These are phyloP conservation scores for Acer campestre DNA, from an alignment of 345 rosid species.

Conservation along the genomic window DNA sequence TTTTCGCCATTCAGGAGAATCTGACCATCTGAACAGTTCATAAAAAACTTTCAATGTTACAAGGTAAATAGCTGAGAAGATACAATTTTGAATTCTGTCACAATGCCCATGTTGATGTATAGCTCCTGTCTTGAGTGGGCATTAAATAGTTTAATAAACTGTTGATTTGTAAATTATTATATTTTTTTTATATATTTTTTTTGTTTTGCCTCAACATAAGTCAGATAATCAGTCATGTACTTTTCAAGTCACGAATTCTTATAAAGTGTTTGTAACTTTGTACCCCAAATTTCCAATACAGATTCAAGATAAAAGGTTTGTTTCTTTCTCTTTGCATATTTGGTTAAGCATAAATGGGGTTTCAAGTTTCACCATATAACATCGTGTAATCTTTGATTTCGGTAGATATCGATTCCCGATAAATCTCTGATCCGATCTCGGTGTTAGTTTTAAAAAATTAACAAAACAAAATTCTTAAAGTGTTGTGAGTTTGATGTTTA, in stretches of 20 bases:
- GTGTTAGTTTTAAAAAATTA: too few species aligned
- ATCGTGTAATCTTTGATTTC: too few species aligned
- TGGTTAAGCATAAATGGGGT: too few species aligned
- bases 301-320: neutral
- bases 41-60: neutral
- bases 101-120: neutral
- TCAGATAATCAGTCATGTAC: neutral
- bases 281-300: neutral
- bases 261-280: neutral
- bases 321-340: neutral
- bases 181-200: neutral
- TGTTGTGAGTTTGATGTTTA: neutral
- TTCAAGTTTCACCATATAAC: too few species aligned
- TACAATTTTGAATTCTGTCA: conserved; percentile 2
- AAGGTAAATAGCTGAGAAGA: neutral
- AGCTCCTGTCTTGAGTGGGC: neutral
- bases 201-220: neutral
- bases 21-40: conserved; percentile 59
- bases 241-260: neutral
- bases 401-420: too few species aligned
- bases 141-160: neutral
- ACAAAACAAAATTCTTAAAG: too few species aligned
- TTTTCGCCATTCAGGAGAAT: conserved; percentile 79
- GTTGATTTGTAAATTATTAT: neutral
- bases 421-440: too few species aligned